Conservation (phyloP, 495 filamentous ascomycete genomes). For the Penicillium cinerascens region DNA sequence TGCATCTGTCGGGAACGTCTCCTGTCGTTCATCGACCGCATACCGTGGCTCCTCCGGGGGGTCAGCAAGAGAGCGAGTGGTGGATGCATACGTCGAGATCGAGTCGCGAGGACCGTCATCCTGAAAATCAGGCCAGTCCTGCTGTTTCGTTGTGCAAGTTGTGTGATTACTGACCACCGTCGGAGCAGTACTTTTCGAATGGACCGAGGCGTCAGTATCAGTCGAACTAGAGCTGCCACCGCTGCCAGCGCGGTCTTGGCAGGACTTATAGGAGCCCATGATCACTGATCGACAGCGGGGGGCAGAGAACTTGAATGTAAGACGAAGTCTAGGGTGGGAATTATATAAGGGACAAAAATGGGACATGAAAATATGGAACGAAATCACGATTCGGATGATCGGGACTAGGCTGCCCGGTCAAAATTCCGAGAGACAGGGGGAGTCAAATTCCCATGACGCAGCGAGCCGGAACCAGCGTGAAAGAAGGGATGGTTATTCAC, state of each 20-base stretch:
- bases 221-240: conserved; percentile 56
- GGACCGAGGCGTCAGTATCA: conserved; percentile 60
- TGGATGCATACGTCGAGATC: conserved; percentile 77
- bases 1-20: conserved; percentile 57
- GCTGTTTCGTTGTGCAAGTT: conserved; percentile 28
- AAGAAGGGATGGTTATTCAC: neutral
- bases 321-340: neutral
- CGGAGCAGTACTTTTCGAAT: conserved; percentile 64
- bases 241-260: conserved; percentile 23
- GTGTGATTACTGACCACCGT: conserved; percentile 61
- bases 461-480: neutral
- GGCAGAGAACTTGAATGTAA: neutral
- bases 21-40: conserved; percentile 61
- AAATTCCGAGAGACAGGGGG: neutral
- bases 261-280: conserved; percentile 38
- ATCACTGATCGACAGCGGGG: neutral
- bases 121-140: conserved; percentile 2
- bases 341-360: neutral
- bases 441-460: conserved; percentile 24
- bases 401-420: neutral
- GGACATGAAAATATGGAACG: neutral
- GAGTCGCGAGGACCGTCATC: conserved; percentile 55
- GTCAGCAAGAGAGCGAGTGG: conserved; percentile 59
- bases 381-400: conserved; percentile 5
- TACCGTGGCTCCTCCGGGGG: conserved; percentile 51